phyloP scores from a whole-genome alignment of 1,284 basidiomycete species.

The Puccinia triticina region DNA sequence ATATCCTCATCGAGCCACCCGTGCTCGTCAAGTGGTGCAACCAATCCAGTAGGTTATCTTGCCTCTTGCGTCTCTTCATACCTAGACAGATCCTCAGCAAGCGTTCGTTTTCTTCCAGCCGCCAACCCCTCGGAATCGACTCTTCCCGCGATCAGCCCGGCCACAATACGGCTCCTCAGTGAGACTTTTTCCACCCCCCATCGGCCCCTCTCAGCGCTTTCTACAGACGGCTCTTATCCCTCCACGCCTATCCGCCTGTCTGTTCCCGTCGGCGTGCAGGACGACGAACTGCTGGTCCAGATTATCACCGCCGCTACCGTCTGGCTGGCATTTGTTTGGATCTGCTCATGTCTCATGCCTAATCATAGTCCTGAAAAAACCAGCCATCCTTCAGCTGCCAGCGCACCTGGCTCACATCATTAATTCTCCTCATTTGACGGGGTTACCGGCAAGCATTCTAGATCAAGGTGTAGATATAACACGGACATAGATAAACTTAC shows the following conservation, averaged over 20 bases:
- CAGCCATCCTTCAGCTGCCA: too few relatives aligned
- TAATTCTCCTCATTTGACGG: not conserved
- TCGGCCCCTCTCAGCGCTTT: not conserved
- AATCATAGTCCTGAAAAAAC: not conserved
- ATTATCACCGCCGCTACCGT: not conserved
- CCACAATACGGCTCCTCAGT: not conserved
- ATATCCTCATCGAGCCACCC: not conserved
- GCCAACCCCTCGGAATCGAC: not conserved
- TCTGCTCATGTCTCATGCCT: not conserved
- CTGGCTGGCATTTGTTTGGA: not conserved
- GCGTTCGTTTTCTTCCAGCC: not conserved
- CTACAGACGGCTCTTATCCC: not conserved
- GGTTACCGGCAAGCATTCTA: not conserved
- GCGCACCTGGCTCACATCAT: not conserved
- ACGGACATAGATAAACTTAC: too few relatives aligned
- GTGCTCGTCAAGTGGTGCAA: slow-evolving; percentile 8
- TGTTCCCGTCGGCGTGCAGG: not conserved
- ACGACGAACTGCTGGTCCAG: not conserved
- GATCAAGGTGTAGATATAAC: too few relatives aligned
- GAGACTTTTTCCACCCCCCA: not conserved
- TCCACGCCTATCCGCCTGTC: not conserved
- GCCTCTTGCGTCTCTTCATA: not conserved
- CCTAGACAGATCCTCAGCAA: not conserved
- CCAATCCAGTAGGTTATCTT: not conserved
- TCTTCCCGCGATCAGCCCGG: not conserved